These are phyloP conservation scores for Fusarium pseudoanthophilum DNA, from an alignment of 2,329 filamentous ascomycete genomes.

Conservation along the genomic window DNA sequence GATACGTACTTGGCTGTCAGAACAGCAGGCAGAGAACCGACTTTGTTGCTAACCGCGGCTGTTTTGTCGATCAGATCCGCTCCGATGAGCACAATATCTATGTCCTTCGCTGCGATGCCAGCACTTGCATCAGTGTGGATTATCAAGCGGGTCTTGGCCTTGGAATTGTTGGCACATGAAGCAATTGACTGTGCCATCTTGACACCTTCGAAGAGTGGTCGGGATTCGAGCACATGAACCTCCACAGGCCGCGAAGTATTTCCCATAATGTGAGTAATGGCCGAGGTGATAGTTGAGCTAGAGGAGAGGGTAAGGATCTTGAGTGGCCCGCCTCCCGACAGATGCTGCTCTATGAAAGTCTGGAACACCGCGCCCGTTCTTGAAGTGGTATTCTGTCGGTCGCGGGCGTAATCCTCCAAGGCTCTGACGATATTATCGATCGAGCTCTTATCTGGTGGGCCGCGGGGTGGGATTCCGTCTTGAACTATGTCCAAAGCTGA, in stretches of 20 bases:
- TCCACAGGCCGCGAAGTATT: constrained; percentile 56
- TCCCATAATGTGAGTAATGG: constrained; percentile 56
- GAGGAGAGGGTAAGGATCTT: constrained; percentile 70
- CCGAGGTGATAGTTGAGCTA: constrained; percentile 68
- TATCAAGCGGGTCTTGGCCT: constrained; percentile 50
- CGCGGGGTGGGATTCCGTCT: constrained; percentile 37
- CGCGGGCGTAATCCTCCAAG: constrained; percentile 27
- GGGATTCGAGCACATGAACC: constrained; percentile 72
- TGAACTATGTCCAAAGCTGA: constrained; percentile 57
- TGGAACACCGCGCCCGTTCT: constrained; percentile 52
- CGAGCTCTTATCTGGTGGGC: neutral
- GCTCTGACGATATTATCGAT: constrained; percentile 35
- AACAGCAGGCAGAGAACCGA: constrained; percentile 68
- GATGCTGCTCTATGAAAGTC: constrained; percentile 45
- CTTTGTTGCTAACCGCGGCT: constrained; percentile 74
- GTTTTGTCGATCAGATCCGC: constrained; percentile 69
- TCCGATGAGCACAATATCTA: constrained; percentile 70
- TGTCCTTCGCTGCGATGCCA: constrained; percentile 61
- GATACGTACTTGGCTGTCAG: constrained; percentile 63
- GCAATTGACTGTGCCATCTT: constrained; percentile 63
- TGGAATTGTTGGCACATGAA: constrained; percentile 48
- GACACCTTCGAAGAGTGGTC: constrained; percentile 73
- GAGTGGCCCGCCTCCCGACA: constrained; percentile 46
- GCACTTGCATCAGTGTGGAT: constrained; percentile 70
- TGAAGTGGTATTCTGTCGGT: constrained; percentile 41